Base-by-base conservation (phyloP, 345 rosid genomes). In the Chamaenerion angustifolium region DNA sequence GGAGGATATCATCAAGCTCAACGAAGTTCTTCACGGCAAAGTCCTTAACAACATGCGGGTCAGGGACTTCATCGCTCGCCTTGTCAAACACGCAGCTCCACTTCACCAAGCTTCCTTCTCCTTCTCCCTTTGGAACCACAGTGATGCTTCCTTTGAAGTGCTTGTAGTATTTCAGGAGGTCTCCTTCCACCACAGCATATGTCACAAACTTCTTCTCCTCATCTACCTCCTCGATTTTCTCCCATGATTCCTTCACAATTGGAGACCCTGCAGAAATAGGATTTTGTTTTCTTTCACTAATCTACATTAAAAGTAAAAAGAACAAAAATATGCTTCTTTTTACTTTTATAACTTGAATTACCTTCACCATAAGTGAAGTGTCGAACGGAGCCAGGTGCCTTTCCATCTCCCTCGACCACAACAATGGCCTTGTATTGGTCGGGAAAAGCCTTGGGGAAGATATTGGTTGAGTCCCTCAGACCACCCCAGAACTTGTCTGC, bases 401-500 rank as follows among this genome's bases (percentile, higher is more conserved):
- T 83, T 50, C 94, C 98, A 52, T 90, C 95, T 12, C 98, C 95
- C 52, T 83, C 72, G 1, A 85, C 78, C 23, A 85, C 79, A 64
- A 81, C 70, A 62, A 90, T 85, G 76, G 68, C 67, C 79, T 81
- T 77, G 78, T 83, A 90, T 55, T 80, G 83, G 6, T 82, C 64
- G 55, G 97, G 83, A 58, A 85, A 76, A 43, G 64, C 69, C 69
- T 63, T 75, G 18, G 95, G 94, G 54, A 31, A 31, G 37, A 5
- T 31, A 40, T 56, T 59, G 58, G 81, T 59, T 11, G 88, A 79
- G 50, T 89, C 85, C 31, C 90, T 79, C 16, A 89, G 64, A 52
- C 49, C 58, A 45, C 10, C 54, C 95, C 90, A 85, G 60, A 81
- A 79, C 63, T 77, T 79, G 4, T 74, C 82, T 8, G 90, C 69